A percentile compares a stretch with the other conserved stretches of the same genome.
phyloP scores from a whole-genome alignment of 805 yeast genomes.

The Saturnispora serradocipensis region DNA sequence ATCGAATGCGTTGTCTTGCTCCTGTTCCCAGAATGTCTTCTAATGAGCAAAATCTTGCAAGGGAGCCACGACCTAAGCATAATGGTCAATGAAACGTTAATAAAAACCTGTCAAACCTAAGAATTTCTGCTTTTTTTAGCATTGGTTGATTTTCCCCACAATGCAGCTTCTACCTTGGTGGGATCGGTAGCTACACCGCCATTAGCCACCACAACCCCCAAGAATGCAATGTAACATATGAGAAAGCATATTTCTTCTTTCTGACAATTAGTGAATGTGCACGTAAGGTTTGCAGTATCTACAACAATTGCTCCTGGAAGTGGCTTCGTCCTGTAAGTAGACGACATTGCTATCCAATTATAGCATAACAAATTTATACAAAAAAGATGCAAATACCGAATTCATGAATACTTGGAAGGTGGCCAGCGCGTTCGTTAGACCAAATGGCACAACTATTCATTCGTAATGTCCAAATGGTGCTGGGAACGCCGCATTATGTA shows the following conservation, averaged over 20 bases:
- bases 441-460: too few species aligned
- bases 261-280: not conserved
- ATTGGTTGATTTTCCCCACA: not conserved
- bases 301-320: too few species aligned
- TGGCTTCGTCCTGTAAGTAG: too few species aligned
- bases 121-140: not conserved
- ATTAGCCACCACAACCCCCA: not conserved
- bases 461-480: too few species aligned
- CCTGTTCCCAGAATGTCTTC: not conserved
- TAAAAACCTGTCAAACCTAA: not conserved
- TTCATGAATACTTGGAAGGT: too few species aligned
- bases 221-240: not conserved
- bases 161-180: not conserved
- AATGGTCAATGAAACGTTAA: not conserved
- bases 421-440: too few species aligned
- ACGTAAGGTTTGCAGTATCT: too few species aligned
- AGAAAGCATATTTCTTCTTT: not conserved
- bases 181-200: not conserved
- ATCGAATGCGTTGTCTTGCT: not conserved
- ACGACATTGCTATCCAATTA: too few species aligned
- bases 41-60: not conserved
- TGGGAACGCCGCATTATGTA: too few species aligned
- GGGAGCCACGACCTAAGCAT: not conserved
- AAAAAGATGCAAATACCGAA: too few species aligned
- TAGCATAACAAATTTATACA: too few species aligned